phyloP scores from a whole-genome alignment of 805 yeast genomes.

The Nakazawaea populi region DNA sequence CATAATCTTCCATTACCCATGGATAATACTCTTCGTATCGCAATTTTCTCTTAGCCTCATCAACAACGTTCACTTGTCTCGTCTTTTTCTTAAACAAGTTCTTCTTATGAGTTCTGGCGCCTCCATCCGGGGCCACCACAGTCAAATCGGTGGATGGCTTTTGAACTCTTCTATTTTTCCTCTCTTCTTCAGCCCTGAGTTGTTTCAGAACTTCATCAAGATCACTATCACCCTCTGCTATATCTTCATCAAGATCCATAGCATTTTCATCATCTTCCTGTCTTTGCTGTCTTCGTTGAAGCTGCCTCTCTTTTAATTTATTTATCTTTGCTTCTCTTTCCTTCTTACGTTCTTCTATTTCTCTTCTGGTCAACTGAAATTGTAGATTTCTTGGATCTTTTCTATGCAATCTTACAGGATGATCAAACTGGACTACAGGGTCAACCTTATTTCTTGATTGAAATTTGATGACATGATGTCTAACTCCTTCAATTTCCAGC shows the following conservation, averaged over 20 bases:
- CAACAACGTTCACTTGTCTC: conserved; percentile 72
- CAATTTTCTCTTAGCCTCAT: conserved; percentile 75
- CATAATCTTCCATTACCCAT: conserved; percentile 97
- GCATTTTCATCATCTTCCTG: conserved; percentile 12
- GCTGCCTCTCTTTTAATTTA: conserved; percentile 25
- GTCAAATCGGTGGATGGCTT: conserved; percentile 40
- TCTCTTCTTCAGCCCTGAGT: conserved; percentile 14
- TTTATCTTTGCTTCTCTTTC: conserved; percentile 37
- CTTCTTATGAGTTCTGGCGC: conserved; percentile 63
- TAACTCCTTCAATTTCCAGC: conserved; percentile 64
- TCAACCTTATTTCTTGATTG: conserved; percentile 69
- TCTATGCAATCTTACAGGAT: conserved; percentile 84
- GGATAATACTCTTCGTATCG: conserved; percentile 96
- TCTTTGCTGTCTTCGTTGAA: conserved; percentile 13
- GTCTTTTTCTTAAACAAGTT: conserved; percentile 70
- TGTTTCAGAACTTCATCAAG: conserved; percentile 18
- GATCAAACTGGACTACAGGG: conserved; percentile 63
- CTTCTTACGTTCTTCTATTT: conserved; percentile 57
- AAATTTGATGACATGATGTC: conserved; percentile 79
- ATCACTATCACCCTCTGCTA: conserved; percentile 22
- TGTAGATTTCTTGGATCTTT: conserved; percentile 92
- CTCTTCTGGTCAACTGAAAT: conserved; percentile 74
- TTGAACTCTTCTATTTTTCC: conserved; percentile 27
- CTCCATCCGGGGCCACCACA: conserved; percentile 91
- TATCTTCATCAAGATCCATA: conserved; percentile 22